Conservation (phyloP, 2,329 filamentous ascomycete genomes). For the Lasiodiplodia hormozganensis region DNA sequence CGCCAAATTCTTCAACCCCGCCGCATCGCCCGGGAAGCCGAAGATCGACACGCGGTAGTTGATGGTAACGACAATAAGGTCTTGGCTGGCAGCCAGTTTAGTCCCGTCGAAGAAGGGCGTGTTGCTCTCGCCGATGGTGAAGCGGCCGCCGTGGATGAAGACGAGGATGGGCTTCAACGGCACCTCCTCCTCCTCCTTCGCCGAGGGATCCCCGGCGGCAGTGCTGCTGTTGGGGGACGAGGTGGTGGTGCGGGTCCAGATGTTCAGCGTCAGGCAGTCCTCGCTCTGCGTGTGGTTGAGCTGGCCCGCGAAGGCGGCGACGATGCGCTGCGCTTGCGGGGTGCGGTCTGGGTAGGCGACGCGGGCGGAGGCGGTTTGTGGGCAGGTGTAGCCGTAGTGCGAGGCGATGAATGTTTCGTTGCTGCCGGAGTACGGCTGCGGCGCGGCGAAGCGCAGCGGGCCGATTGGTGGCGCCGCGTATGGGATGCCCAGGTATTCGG, state of each 20-base stretch:
- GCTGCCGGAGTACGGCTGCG: slow-evolving; percentile 40
- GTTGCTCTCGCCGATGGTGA: slow-evolving; percentile 25
- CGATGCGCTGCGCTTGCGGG: background rate
- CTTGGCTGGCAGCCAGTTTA: slow-evolving; percentile 31
- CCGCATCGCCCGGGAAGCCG: slow-evolving; percentile 38
- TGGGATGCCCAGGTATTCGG: slow-evolving; percentile 46
- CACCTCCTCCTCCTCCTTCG: too few relatives aligned
- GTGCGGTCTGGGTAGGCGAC: slow-evolving; percentile 10
- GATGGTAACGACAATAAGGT: slow-evolving; percentile 33
- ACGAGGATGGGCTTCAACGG: slow-evolving; percentile 37
- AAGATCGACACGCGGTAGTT: slow-evolving; percentile 47
- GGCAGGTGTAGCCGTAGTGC: slow-evolving; percentile 6
- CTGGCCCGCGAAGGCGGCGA: slow-evolving; percentile 2
- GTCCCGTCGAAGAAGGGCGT: slow-evolving; percentile 16
- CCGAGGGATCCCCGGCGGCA: too few relatives aligned
- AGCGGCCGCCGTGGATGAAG: slow-evolving; percentile 28
- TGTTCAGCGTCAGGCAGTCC: slow-evolving; percentile 44
- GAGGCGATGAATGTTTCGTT: slow-evolving; percentile 38
- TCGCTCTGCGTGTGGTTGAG: slow-evolving; percentile 32
- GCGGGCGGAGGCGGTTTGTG: background rate
- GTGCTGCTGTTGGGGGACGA: too few relatives aligned
- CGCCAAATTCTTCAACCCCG: slow-evolving; percentile 41
- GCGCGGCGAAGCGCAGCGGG: slow-evolving; percentile 42
- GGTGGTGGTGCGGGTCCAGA: slow-evolving; percentile 36
- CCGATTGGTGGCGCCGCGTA: slow-evolving; percentile 45